These are phyloP conservation scores for Heliosperma pusillum DNA, from an alignment of 148 eudicot species.

Conservation along the genomic window DNA sequence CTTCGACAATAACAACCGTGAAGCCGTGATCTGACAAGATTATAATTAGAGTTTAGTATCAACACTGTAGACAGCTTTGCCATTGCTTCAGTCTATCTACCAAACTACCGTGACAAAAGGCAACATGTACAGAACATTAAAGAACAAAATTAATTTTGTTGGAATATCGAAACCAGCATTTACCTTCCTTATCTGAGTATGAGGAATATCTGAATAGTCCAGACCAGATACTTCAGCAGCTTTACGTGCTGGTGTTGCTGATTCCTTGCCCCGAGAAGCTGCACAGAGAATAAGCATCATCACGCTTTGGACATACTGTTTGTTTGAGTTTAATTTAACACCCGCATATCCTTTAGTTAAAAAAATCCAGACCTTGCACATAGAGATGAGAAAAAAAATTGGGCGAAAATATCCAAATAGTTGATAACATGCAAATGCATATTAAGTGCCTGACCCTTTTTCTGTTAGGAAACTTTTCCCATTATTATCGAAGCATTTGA, in stretches of 20 bases:
- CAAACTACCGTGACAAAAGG: slow-evolving; percentile 3
- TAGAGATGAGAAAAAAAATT: neutral
- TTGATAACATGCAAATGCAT: neutral
- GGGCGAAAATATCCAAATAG: neutral
- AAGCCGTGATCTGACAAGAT: slow-evolving; percentile 68
- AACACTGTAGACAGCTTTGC: neutral
- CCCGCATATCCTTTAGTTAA: neutral
- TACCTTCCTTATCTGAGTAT: slow-evolving; percentile 89
- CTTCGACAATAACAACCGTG: slow-evolving; percentile 70
- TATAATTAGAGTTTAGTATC: slow-evolving; percentile 11
- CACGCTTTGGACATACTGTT: neutral
- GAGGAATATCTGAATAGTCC: slow-evolving; percentile 74
- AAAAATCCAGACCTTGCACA: neutral
- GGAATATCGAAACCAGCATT: neutral
- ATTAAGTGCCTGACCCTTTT: neutral
- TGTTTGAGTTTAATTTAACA: neutral
- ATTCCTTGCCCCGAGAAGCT: slow-evolving; percentile 80
- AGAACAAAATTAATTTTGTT: neutral
- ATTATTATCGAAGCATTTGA: neutral
- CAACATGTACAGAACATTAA: neutral
- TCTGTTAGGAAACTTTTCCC: neutral
- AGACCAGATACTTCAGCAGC: slow-evolving; percentile 41
- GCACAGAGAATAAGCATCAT: slow-evolving; percentile 14
- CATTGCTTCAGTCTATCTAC: slow-evolving; percentile 4
- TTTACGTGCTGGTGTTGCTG: slow-evolving; percentile 42